Evolutionary conservation across 768 basidiomycete species (phyloP).

Genomic region (Lyophyllum shimeji): DNA sequence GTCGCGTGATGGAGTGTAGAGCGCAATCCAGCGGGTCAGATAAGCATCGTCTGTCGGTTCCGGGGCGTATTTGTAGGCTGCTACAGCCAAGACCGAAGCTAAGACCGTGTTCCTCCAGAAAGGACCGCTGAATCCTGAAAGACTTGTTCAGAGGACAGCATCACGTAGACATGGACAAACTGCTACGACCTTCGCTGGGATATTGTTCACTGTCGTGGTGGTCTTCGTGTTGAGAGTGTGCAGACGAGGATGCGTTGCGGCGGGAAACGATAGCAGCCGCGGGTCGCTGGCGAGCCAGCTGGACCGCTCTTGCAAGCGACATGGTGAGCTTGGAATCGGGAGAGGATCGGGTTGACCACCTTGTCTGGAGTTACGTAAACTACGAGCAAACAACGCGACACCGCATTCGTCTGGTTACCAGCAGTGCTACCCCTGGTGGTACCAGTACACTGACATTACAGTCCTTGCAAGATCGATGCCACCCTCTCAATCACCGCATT

Average conservation of each 20-base stretch:
- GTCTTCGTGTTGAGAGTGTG: conserved; percentile 41
- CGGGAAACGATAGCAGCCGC: conserved; percentile 29
- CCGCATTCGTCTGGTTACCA: too few relatives aligned
- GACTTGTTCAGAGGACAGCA: conserved; percentile 2
- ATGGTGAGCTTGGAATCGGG: conserved; percentile 23
- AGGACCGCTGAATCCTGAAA: conserved; percentile 57
- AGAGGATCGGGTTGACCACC: not conserved
- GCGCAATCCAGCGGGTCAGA: conserved; percentile 64
- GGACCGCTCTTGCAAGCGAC: conserved; percentile 42
- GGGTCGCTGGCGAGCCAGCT: conserved; percentile 34
- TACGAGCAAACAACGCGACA: conserved; percentile 9
- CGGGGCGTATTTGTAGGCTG: conserved; percentile 71
- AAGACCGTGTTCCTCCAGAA: conserved; percentile 70
- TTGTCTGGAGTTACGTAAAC: conserved; percentile 2
- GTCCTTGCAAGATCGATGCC: too few relatives aligned
- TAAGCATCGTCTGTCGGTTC: conserved; percentile 57
- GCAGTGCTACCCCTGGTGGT: too few relatives aligned
- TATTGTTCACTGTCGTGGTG: conserved; percentile 37
- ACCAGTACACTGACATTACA: too few relatives aligned
- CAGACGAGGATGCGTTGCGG: conserved; percentile 44
- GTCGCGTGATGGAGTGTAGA: conserved; percentile 53
- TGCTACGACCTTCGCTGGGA: conserved; percentile 55
- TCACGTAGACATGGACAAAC: conserved; percentile 1
- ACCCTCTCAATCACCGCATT: too few relatives aligned
- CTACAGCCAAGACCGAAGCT: conserved; percentile 46